Base-by-base conservation (phyloP, 202 grass and related monocot genomes). In the Thinopyrum obtusiflorum region DNA sequence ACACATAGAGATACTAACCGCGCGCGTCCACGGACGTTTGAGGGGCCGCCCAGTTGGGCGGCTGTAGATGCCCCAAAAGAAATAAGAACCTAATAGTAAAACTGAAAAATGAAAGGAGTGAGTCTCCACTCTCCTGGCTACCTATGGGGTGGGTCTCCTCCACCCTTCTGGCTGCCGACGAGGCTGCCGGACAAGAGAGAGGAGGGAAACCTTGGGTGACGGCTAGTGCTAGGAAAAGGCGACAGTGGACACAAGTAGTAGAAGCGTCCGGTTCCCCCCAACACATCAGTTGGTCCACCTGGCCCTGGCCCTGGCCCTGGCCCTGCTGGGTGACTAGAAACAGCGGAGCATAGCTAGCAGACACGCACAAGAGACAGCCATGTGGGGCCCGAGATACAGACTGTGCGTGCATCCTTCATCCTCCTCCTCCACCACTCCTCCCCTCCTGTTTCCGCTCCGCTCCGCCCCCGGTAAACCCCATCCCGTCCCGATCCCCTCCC, bases 391-490 rank as follows among this genome's bases (percentile, higher is more conserved):
- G 42, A 9, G 8, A 74, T 9, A 14, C 39, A 68, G 9, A 27
- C 9, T 36, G 32, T 68, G 28, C 66, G 33, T 33, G 17, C 71
- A 49, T 74, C 70, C 40, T 74, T 40, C 26, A 75, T 25, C 72
- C 72, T 2, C 72, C 17, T n/a, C 72, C 15, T n/a, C 73, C 73
- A 55, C 64, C 25, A 8, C 23, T 42, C 39, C 39, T 21, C 40
- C 12, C 40, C 74, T 21, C 46, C 70, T 70, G 80, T 87, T 97
- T 94, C 53, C 78, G 88, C 88, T 93, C 49, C 78, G 88, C 88
- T 94, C 53, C 84, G 94, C 88, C 92, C 91, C 84, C 78, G 11
- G 94, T 92, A 83, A 88, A 83, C 89, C 78, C 55, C 37, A 3
- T 18, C 49, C 47, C 14, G 46, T 1, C 40, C 66, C 57, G 13